Evolutionary conservation across 2,329 filamentous ascomycete genomes (phyloP).

Genomic region (Fusarium sp.): DNA sequence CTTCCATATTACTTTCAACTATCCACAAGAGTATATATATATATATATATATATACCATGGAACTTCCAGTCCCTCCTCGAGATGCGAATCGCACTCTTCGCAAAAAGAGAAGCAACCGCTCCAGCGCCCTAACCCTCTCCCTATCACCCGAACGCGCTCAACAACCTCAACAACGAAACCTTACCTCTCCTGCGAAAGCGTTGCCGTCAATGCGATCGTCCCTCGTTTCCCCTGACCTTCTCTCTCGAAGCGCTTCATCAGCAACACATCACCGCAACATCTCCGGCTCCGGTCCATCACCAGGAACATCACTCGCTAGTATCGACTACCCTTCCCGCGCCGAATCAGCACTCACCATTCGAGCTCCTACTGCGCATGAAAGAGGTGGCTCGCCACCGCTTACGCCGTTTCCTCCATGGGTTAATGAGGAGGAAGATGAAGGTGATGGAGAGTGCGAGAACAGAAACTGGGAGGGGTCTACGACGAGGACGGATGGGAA

Average conservation of each 20-base stretch:
- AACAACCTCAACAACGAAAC: constrained; percentile 3
- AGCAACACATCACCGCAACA: constrained; percentile 7
- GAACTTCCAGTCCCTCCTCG: constrained; percentile 23
- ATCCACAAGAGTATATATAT: not conserved
- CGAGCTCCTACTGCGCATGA: constrained; percentile 24
- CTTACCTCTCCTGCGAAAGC: constrained; percentile 20
- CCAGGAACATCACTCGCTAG: constrained; percentile 14
- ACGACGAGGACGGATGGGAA: constrained; percentile 3
- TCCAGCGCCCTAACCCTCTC: constrained; percentile 25
- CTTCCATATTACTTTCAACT: not conserved
- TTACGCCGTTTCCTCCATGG: constrained; percentile 48
- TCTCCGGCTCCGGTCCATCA: constrained; percentile 9
- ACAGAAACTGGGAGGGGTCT: constrained; percentile 19
- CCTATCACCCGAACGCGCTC: constrained; percentile 21
- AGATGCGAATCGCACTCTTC: constrained; percentile 13
- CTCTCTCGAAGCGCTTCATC: constrained; percentile 12
- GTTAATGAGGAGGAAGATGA: constrained; percentile 31
- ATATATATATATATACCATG: constrained; percentile 7
- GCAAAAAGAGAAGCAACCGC: constrained; percentile 32
- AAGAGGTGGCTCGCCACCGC: constrained; percentile 27
- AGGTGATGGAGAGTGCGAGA: constrained; percentile 30
- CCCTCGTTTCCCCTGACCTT: constrained; percentile 20
- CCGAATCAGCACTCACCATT: constrained; percentile 37
- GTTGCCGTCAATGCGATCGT: constrained; percentile 9
- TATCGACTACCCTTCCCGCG: constrained; percentile 29